Percentiles rank a stretch among this genome's conserved stretches.
Evolutionary conservation across 345 rosid species (phyloP).

Genomic region (Aethionema arabicum): DNA sequence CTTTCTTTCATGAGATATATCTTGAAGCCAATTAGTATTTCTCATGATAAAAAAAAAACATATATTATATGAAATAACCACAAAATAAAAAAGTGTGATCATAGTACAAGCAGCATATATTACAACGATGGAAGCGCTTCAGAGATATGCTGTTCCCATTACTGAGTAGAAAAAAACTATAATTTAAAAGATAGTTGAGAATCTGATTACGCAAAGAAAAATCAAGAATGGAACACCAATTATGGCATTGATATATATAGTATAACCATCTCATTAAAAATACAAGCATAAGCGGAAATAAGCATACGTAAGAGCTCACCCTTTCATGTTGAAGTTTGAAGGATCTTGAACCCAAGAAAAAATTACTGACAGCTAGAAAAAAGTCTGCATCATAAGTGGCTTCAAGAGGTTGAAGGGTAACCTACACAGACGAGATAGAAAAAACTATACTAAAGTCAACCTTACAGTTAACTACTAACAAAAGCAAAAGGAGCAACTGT

Average conservation of each 20-base stretch:
- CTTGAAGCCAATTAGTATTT: not conserved
- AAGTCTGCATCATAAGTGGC: constrained; percentile 53
- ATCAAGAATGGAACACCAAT: not conserved
- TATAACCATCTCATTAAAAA: no score
- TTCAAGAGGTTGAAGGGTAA: constrained; percentile 61
- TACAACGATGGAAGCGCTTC: not conserved
- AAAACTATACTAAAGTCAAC: constrained; percentile 22
- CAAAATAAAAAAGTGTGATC: not conserved
- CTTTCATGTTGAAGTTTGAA: constrained; percentile 70
- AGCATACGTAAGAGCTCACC: constrained; percentile 46
- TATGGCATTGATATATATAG: not conserved
- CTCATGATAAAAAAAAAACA: not conserved
- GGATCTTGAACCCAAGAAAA: constrained; percentile 48
- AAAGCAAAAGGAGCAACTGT: constrained; percentile 15
- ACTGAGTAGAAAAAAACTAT: not conserved
- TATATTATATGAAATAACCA: constrained; percentile 17
- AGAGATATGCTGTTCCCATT: not conserved
- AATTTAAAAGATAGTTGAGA: not conserved
- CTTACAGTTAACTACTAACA: constrained; percentile 24
- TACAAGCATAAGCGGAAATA: no score
- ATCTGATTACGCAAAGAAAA: not conserved
- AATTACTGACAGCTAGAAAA: constrained; percentile 43
- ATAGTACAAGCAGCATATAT: not conserved
- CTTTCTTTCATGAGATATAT: constrained; percentile 10
- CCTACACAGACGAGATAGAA: constrained; percentile 44